phyloP scores from a whole-genome alignment of 1,284 basidiomycete genomes.

The Cryptococcus maquisensis region DNA sequence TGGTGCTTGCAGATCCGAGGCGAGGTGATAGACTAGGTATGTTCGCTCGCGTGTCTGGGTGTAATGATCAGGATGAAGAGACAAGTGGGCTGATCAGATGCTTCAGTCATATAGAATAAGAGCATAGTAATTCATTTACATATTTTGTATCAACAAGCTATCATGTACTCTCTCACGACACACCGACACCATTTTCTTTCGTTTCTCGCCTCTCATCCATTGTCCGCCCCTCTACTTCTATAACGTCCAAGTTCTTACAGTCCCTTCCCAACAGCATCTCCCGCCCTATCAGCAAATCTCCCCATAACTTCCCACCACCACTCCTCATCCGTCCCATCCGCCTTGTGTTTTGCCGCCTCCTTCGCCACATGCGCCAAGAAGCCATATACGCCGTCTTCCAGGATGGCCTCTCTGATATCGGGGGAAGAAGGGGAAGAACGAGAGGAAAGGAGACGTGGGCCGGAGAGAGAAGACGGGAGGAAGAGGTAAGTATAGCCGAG shows the following conservation, averaged over 20 bases:
- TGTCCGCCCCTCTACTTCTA: too few relatives aligned
- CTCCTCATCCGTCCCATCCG: background rate
- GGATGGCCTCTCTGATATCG: background rate
- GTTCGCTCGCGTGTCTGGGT: too few relatives aligned
- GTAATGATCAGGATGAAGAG: too few relatives aligned
- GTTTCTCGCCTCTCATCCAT: too few relatives aligned
- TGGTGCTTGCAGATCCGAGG: slow-evolving; percentile 33
- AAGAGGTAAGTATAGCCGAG: slow-evolving; percentile 17
- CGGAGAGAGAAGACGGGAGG: background rate
- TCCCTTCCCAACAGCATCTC: slow-evolving; percentile 9
- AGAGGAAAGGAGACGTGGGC: too few relatives aligned
- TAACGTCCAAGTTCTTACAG: background rate
- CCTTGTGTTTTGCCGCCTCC: background rate
- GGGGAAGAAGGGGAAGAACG: too few relatives aligned
- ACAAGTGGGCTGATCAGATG: background rate
- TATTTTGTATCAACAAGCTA: too few relatives aligned
- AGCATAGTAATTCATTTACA: background rate
- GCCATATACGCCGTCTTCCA: background rate
- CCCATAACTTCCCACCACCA: slow-evolving; percentile 21
- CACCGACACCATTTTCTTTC: too few relatives aligned
- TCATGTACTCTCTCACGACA: too few relatives aligned
- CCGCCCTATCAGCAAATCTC: slow-evolving; percentile 11
- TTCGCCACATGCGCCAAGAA: background rate
- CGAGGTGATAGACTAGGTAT: slow-evolving; percentile 41
- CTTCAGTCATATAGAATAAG: background rate